A percentile compares a stretch with the other conserved stretches of the same genome.
Conservation (phyloP, 2,329 filamentous ascomycete species). For the Eutypa lata region DNA sequence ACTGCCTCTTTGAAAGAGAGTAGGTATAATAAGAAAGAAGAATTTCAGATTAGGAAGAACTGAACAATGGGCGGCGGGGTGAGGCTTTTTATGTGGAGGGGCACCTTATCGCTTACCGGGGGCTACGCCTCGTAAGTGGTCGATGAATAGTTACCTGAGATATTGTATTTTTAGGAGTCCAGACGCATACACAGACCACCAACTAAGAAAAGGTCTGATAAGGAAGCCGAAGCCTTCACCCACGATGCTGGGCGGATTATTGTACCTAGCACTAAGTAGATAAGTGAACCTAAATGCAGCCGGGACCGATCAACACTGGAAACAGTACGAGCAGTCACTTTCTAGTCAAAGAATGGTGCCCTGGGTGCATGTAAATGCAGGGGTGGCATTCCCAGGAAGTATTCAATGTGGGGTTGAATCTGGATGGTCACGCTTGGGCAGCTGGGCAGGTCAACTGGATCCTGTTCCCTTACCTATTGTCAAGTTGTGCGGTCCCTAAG, state of each 20-base stretch:
- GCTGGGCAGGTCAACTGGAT: too few species aligned
- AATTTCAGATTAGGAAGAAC: background rate
- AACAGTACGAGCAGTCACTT: too few species aligned
- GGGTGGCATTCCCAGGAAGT: background rate
- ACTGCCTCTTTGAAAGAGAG: background rate
- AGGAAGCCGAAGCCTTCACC: too few species aligned
- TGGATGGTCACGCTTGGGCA: background rate
- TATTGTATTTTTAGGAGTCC: background rate
- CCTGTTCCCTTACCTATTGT: background rate
- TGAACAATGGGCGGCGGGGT: background rate
- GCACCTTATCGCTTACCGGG: background rate
- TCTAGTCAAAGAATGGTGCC: background rate
- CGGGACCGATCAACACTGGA: too few species aligned
- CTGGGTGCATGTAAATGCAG: background rate
- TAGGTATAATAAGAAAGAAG: background rate
- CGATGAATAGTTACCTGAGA: background rate
- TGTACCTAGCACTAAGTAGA: too few species aligned
- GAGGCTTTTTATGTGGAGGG: background rate
- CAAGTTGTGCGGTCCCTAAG: background rate
- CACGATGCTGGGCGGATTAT: too few species aligned
- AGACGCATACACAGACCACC: background rate
- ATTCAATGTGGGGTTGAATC: background rate
- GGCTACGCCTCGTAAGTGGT: background rate
- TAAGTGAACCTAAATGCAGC: too few species aligned
- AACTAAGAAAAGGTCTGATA: background rate